Base-by-base conservation (phyloP, 768 basidiomycete species). In the Rhodotorula taiwanensis region DNA sequence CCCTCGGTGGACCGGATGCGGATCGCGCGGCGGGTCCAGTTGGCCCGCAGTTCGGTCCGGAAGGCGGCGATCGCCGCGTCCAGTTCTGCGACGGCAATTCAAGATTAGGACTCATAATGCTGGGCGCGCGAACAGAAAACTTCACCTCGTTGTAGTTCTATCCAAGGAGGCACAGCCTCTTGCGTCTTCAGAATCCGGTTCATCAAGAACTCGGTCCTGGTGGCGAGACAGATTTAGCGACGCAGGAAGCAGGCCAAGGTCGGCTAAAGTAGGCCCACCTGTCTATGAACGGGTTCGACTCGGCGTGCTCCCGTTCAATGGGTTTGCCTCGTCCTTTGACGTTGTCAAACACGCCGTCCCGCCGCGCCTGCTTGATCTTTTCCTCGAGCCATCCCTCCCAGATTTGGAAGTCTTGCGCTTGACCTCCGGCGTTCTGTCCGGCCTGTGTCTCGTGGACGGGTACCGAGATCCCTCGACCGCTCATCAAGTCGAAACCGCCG, bases 161-260 rank as follows among this genome's bases (percentile, higher is more conserved):
- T 84, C 89, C 89, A 92, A 6, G 87, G 86, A 34, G 89, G 89
- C 6, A 83, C 82, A 10, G 86, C 86, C n/a, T 86, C 88, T 67
- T 89, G 86, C 53, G 83, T 79, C 72, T 88, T 84, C 11, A 91
- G 81, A 61, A 89, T 88, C 18, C 89, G 83, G 69, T 90, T 92
- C 85, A 91, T 84, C 52, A 91, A 77, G 70, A 85, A 87, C 72
- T 90, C 88, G 69, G 87, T 86, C 13, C 86, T 79, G 11, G n/a
- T n/a, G n/a, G n/a, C n/a, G n/a, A n/a, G n/a, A n/a, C n/a, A n/a
- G n/a, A n/a, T n/a, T n/a, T n/a, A n/a, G n/a, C n/a, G n/a, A n/a
- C n/a, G n/a, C n/a, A n/a, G n/a, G n/a, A n/a, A n/a, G n/a, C n/a
- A n/a, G n/a, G n/a, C n/a, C n/a, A n/a, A n/a, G n/a, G n/a, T n/a